Percentiles rank a stretch among this genome's conserved stretches.
Conservation (phyloP, 2,329 filamentous ascomycete genomes). For the Boeremia lycopersici region DNA sequence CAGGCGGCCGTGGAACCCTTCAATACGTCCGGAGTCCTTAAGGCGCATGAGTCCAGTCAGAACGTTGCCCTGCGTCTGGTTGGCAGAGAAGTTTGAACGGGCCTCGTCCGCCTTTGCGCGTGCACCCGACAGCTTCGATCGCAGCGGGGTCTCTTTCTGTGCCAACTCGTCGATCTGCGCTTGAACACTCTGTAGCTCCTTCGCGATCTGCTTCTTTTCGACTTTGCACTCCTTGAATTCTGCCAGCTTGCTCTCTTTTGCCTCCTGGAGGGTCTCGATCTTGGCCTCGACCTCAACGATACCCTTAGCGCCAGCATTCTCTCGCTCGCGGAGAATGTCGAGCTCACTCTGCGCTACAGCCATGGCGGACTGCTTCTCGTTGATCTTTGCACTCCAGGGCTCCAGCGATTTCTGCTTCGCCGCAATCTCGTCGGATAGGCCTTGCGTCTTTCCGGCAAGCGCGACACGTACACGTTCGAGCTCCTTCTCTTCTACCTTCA, state of each 20-base stretch:
- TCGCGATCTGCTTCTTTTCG: constrained; percentile 73
- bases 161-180: constrained; percentile 74
- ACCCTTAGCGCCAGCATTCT: constrained; percentile 83
- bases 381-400: constrained; percentile 97
- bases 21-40: constrained; percentile 93
- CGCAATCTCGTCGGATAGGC: constrained; percentile 89
- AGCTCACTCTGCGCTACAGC: constrained; percentile 95
- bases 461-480: constrained; percentile 81
- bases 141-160: constrained; percentile 79
- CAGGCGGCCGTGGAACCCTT: constrained; percentile 93
- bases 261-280: constrained; percentile 73
- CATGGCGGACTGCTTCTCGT: constrained; percentile 91
- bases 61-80: constrained; percentile 91
- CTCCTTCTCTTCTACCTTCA: constrained; percentile 80
- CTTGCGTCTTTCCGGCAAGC: constrained; percentile 94
- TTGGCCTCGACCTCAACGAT: constrained; percentile 84
- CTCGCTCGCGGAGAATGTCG: constrained; percentile 86
- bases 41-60: constrained; percentile 90
- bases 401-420: constrained; percentile 92
- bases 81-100: constrained; percentile 84
- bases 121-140: constrained; percentile 83
- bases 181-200: constrained; percentile 74
- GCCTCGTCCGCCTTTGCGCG: constrained; percentile 97
- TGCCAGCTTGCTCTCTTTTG: constrained; percentile 70
- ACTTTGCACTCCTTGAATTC: constrained; percentile 78